A percentile compares a stretch with the other conserved stretches of the same genome.
phyloP scores from a whole-genome alignment of 139 green algal species.

The Auxenochlorella pyrenoidosa region DNA sequence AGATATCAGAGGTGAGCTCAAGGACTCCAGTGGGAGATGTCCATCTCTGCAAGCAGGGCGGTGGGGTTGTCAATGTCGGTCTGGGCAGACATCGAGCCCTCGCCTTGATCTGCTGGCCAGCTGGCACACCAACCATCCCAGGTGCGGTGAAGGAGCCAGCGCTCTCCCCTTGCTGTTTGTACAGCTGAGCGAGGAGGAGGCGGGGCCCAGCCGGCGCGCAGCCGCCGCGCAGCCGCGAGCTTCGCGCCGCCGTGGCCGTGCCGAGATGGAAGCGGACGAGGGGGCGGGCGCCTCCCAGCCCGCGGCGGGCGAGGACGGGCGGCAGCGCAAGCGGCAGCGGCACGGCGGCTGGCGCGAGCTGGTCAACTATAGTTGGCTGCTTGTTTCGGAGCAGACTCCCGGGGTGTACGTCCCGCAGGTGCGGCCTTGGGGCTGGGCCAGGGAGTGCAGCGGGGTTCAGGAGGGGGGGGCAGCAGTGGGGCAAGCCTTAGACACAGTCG shows the following conservation, averaged over 20 bases:
- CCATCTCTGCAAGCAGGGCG: no score
- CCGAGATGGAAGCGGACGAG: not conserved
- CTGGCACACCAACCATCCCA: no score
- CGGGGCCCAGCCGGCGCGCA: not conserved
- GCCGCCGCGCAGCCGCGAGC: not conserved
- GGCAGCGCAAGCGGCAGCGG: conserved; percentile 3
- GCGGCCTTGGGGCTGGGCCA: not conserved
- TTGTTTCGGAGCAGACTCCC: conserved; percentile 24
- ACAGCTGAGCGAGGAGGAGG: conserved; percentile 3
- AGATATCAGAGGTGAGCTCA: no score
- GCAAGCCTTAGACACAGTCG: no score
- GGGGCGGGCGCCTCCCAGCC: conserved; percentile 1
- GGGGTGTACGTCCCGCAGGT: conserved; percentile 71
- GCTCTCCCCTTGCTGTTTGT: not conserved
- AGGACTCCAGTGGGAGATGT: no score
- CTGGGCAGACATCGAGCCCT: no score
- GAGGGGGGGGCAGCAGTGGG: no score
- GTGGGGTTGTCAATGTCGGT: no score
- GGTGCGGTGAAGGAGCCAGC: no score
- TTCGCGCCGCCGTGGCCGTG: not conserved
- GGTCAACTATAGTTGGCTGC: conserved; percentile 62
- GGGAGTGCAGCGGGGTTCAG: not conserved
- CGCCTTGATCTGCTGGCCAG: no score
- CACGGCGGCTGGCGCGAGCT: conserved; percentile 8
- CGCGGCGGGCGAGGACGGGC: not conserved